Base-by-base conservation (phyloP, 2,329 filamentous ascomycete genomes). In the Monosporascus sp. region DNA sequence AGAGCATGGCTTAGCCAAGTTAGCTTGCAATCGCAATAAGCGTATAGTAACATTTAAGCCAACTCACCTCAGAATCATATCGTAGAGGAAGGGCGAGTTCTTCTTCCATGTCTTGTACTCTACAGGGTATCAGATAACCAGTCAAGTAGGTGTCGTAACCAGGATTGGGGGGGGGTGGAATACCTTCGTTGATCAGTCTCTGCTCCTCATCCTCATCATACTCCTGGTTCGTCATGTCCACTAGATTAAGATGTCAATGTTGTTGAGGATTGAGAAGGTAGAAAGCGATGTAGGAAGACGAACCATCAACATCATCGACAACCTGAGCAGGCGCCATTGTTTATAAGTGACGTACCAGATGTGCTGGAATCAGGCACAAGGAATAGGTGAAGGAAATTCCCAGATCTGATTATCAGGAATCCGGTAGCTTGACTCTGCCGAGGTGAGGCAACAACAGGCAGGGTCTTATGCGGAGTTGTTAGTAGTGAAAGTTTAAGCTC, bases 71-170 rank as follows among this genome's bases (percentile, higher is more conserved):
- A 97, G 81, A 61, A 99, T 94, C 85, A 97, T 90, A 71, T 99
- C 94, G 72, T 99, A 99, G 64, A 99, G 87, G 69, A 97, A 97
- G 3, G 94, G 92, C 60, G 90, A 91, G 74, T 99, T 99, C 80
- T 99, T 99, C 81, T 99, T 99, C 94, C 94, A 99, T 61, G 93
- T 97, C 73, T 99, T 99, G 83, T 99, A 99, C 72, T 99, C 94
- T 91, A 64, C 41, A 36, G 19, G 19, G 19, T 24, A 52, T 62
- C 37, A 63, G 51, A 56, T 34, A 48, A 47, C 36, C 22, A 36
- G 8, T 34, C 37, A 50, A n/a, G 3, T 41, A 20, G 11, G 34
- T 11, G 47, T 9, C 37, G 16, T 45, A 3, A 7, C 16, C 50
- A 16, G 40, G 37, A 41, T 5, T 7, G 19, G 14, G 36, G 27